phyloP scores from a whole-genome alignment of 805 yeast genomes.

The Ascoidea rubescens region DNA sequence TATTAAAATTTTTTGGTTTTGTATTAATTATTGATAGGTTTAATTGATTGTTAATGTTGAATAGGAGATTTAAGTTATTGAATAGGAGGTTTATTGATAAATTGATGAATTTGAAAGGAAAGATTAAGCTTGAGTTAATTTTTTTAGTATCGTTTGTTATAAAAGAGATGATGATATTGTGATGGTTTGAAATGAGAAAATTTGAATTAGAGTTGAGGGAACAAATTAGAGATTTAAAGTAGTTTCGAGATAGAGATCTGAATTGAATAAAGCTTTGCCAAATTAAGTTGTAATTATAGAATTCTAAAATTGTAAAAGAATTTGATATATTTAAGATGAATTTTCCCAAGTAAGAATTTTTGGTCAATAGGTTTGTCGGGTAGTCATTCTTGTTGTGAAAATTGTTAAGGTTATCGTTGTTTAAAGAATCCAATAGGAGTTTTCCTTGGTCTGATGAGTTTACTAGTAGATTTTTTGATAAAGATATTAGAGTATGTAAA shows the following conservation, averaged over 20 bases:
- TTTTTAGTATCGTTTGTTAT: no score
- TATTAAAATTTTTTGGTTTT: slow-evolving; percentile 14
- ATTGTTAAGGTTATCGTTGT: slow-evolving; percentile 9
- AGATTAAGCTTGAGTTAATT: no score
- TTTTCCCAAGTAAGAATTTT: slow-evolving; percentile 29
- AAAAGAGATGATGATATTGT: no score
- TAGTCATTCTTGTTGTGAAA: slow-evolving; percentile 6
- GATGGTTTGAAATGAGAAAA: no score
- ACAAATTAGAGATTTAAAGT: no score
- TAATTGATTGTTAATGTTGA: slow-evolving; percentile 20
- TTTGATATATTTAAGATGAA: slow-evolving; percentile 27
- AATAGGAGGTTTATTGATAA: no score
- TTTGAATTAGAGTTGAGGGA: no score
- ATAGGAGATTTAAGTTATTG: no score
- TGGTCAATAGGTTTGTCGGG: slow-evolving; percentile 18
- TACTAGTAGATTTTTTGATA: slow-evolving; percentile 19
- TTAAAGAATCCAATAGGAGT: slow-evolving; percentile 10
- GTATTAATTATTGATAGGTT: slow-evolving; percentile 11
- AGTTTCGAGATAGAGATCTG: slow-evolving; percentile 14
- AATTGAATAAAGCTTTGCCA: slow-evolving; percentile 28
- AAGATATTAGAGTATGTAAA: slow-evolving; percentile 25
- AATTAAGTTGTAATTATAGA: slow-evolving; percentile 28
- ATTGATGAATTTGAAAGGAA: no score
- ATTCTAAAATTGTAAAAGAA: slow-evolving; percentile 29
- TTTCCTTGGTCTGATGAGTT: slow-evolving; percentile 22